Percentiles rank a stretch among this genome's conserved stretches.
These are phyloP conservation scores for Extremus antarcticus DNA, from an alignment of 495 filamentous ascomycete genomes.

Conservation along the genomic window DNA sequence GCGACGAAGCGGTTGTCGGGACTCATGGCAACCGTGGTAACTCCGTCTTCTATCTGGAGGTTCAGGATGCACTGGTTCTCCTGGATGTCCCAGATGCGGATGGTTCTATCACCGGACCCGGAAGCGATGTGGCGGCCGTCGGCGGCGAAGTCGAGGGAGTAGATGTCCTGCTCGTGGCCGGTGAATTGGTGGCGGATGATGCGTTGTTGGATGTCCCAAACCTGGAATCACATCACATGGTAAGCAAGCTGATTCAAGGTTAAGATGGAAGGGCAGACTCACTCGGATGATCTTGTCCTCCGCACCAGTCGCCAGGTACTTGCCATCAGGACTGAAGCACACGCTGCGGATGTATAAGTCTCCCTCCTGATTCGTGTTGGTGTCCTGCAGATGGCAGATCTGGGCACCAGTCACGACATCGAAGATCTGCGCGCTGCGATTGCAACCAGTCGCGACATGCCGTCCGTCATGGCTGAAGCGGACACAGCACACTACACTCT, in stretches of 20 bases:
- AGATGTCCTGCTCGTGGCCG: constrained; percentile 37
- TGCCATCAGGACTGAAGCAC: constrained; percentile 36
- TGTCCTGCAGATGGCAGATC: constrained; percentile 31
- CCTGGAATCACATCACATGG: constrained; percentile 19
- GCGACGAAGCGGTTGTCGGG: constrained; percentile 34
- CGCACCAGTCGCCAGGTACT: constrained; percentile 34
- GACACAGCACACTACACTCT: constrained; percentile 36
- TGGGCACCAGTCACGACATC: constrained; percentile 29
- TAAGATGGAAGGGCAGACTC: too few species aligned
- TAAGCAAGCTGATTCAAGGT: not conserved
- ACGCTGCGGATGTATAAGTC: constrained; percentile 36
- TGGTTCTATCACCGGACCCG: constrained; percentile 33
- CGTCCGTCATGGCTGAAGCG: constrained; percentile 34
- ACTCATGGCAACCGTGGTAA: constrained; percentile 36
- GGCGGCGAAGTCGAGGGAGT: constrained; percentile 33
- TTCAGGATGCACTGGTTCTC: constrained; percentile 24
- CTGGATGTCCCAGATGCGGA: constrained; percentile 34
- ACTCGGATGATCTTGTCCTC: constrained; percentile 37
- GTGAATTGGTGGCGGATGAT: constrained; percentile 30
- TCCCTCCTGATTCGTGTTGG: constrained; percentile 26
- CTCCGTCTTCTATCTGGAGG: constrained; percentile 34
- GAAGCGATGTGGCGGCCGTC: constrained; percentile 34
- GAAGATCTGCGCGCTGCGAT: constrained; percentile 34
- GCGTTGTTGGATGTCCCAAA: constrained; percentile 32
- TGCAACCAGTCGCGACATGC: constrained; percentile 35